Conservation (phyloP, 2,329 filamentous ascomycete species). For the Immersiporthe knoxdaviesiana region DNA sequence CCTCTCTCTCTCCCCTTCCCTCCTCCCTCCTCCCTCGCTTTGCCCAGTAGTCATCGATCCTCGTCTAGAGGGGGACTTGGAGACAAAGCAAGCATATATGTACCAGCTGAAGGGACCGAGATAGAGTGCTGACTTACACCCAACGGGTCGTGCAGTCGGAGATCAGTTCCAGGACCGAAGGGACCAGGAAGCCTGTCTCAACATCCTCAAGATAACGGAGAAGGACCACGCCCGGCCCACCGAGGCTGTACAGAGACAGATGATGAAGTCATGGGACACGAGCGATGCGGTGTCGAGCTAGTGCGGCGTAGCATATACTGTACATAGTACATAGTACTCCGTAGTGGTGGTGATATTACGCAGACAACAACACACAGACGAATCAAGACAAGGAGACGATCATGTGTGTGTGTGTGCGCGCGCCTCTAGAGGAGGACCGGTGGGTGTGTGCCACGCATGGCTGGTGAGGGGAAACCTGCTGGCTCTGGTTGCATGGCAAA, state of each 20-base stretch:
- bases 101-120: background rate
- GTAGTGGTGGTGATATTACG: background rate
- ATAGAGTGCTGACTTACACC: constrained; percentile 23
- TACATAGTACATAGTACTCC: too few species aligned
- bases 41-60: background rate
- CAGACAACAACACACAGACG: background rate
- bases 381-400: background rate
- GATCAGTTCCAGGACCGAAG: constrained; percentile 36
- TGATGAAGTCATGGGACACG: constrained; percentile 37
- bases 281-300: constrained; percentile 28
- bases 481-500: too few species aligned
- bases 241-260: constrained; percentile 36
- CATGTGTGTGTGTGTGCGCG: background rate
- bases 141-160: constrained; percentile 34
- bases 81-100: background rate
- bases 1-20: constrained; percentile 1
- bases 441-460: background rate
- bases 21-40: too few species aligned
- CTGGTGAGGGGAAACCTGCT: background rate
- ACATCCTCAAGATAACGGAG: constrained; percentile 38
- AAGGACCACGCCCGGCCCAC: constrained; percentile 40
- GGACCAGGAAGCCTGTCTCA: constrained; percentile 39
- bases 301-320: background rate
- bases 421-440: too few species aligned
- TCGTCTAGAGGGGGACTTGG: background rate